Base-by-base conservation (phyloP, 495 filamentous ascomycete genomes). In the Penicillium canescens region DNA sequence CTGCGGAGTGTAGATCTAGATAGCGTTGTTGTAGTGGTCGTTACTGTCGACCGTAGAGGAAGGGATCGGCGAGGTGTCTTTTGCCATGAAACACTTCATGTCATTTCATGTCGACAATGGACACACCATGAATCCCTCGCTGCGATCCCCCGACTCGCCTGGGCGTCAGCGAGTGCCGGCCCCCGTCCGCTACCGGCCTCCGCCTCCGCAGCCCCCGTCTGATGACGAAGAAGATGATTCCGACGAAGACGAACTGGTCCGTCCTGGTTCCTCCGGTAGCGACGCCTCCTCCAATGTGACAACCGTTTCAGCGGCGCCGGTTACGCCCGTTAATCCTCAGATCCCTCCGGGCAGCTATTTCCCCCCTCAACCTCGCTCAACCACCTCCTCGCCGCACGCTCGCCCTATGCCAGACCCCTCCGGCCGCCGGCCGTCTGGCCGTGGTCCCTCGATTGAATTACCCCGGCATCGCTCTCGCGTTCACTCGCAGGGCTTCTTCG, bases 401-500 rank as follows among this genome's bases (percentile, higher is more conserved):
- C 67, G 68, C 54, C 59, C 63, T 35, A 75, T 77, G 69, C 68
- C 74, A 46, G 72, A 79, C 28, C 60, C 60, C 18, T 63, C 71
- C 14, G 61, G 62, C 33, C 64, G 73, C 24, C 67, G 66, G 55
- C 68, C 71, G 20, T 77, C 74, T 37, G 72, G 73, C 41, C 74
- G 77, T 46, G 66, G 57, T 16, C 63, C 58, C 41, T 74, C 72
- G 35, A 33, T 67, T 18, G 78, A 76, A 37, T 47, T 71, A 33
- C 66, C 65, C 44, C 62, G 68, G 42, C 77, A 79, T 54, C 73
- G 78, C 16, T 71, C 73, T 12, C 73, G 84, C 54, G 83, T 87
- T 63, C 86, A 92, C 60, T 92, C 86, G 18, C 90, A 92, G 60
- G 92, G 92, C 50, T 86, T 91, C 72, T 97, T 96, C 61, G 92